Base-by-base conservation (phyloP, 2,329 filamentous ascomycete species). In the Exophiala aquamarina region DNA sequence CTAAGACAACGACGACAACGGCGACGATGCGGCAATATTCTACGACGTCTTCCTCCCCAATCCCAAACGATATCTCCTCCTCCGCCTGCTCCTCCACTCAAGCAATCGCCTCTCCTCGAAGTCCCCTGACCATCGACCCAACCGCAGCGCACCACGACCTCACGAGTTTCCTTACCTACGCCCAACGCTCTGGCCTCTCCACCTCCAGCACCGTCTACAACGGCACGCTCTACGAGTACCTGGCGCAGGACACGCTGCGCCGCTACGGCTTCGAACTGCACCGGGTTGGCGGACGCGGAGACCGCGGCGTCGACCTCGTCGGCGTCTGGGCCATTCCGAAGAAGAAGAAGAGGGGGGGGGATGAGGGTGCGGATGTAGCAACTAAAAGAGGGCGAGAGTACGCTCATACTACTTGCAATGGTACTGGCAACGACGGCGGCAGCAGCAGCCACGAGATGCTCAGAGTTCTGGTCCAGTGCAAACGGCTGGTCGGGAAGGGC, bases 221-320 rank as follows among this genome's bases (percentile, higher is more conserved):
- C 33, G 72, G 72, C 39, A 74, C 70, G 3, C 61, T 66, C 47
- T 75, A 75, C 60, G 72, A 75, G 59, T 74, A 74, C 50, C 69
- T 66, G 6, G 65, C 71, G 5, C 66, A 66, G 23, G 40, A 62
- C 21, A 66, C 62, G 28, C 66, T 75, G 14, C 68, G 63, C 26
- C 61, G 57, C 17, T 67, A 65, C 26, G 65, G 62, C n/a, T 65
- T 75, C 49, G 49, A 60, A 13, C 64, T 74, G 1, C 57, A 65
- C 49, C 71, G 71, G 23, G 65, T 71, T 34, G 72, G 72, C 55
- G 70, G 71, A 33, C 67, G 70, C 47, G 64, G 66, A 13, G 72
- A 75, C 54, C 63, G 63, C 32, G 72, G 72, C 40, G 70, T 74
- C 49, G 72, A 75, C 49, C 69, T 75, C 3, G 55, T 71, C 5